Conservation (phyloP, 2,329 filamentous ascomycete species). For the Aspergillus hiratsukae region DNA sequence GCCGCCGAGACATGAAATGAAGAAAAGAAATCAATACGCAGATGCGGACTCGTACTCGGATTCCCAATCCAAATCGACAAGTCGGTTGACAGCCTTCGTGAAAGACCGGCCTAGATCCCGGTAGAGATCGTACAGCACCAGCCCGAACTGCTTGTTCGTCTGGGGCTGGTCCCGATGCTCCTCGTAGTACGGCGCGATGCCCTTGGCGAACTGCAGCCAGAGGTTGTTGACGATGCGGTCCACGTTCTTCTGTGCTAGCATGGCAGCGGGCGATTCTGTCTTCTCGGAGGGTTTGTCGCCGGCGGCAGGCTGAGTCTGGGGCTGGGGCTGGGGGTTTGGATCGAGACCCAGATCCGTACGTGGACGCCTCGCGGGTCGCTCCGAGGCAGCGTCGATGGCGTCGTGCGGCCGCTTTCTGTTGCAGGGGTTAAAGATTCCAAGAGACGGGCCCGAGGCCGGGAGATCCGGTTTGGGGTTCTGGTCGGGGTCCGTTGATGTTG, state of each 20-base stretch:
- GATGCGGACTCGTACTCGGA: not conserved
- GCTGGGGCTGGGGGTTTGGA: not conserved
- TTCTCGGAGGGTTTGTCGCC: constrained; percentile 2
- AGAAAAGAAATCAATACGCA: not conserved
- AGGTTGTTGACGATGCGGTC: not conserved
- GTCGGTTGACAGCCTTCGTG: not conserved
- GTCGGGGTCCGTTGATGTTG: not conserved
- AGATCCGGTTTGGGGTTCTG: not conserved
- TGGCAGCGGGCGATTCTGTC: not conserved
- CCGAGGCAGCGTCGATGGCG: constrained; percentile 1
- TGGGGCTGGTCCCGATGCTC: not conserved
- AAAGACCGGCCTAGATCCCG: not conserved
- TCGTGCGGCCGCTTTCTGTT: constrained; percentile 13
- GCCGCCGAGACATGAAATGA: not conserved
- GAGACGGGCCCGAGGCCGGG: not conserved
- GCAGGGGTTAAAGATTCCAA: not conserved
- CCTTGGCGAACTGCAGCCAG: not conserved
- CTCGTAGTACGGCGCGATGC: not conserved
- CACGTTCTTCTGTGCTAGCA: not conserved
- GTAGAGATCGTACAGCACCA: not conserved
- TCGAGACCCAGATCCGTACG: constrained; percentile 5
- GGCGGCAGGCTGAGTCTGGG: not conserved
- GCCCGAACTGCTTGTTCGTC: not conserved
- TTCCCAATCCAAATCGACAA: not conserved
- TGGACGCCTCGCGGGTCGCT: constrained; percentile 11